Conservation (phyloP, 768 basidiomycete genomes). For the Kwoniella newhampshirensis region DNA sequence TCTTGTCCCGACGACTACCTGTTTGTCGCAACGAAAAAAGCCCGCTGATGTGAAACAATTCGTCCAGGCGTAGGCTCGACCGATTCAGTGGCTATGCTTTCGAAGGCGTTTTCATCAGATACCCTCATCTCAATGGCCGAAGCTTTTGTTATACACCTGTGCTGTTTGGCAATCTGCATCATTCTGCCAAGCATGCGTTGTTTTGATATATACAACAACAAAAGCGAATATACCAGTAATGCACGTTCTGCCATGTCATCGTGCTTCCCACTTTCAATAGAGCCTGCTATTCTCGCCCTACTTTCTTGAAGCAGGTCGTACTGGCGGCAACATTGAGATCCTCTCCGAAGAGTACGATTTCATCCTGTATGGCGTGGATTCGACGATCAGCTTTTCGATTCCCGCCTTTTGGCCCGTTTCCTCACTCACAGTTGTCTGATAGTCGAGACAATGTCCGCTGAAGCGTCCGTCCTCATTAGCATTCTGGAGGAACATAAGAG, state of each 20-base stretch:
- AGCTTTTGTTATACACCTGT: no score
- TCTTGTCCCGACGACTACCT: no score
- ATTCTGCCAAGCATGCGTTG: not conserved
- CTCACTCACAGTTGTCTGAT: conserved; percentile 39
- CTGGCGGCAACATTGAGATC: conserved; percentile 31
- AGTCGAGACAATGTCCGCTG: conserved; percentile 39
- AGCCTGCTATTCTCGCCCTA: conserved; percentile 11
- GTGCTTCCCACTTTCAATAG: not conserved
- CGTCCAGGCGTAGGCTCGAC: no score
- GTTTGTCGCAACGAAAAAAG: no score
- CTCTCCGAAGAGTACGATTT: conserved; percentile 36
- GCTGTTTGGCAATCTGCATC: not conserved
- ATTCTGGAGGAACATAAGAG: no score
- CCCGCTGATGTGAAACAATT: no score
- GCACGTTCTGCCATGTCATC: not conserved
- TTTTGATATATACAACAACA: conserved; percentile 3
- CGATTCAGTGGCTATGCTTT: no score
- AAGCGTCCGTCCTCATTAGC: not conserved
- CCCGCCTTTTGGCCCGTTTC: no score
- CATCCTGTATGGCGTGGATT: conserved; percentile 25
- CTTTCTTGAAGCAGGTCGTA: conserved; percentile 13
- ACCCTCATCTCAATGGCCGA: no score
- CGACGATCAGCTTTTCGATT: conserved; percentile 10
- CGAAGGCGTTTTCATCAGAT: no score
- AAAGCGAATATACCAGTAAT: not conserved